A percentile compares a stretch with the other conserved stretches of the same genome.
These are phyloP conservation scores for Clarireedia homoeocarpa DNA, from an alignment of 2,329 filamentous ascomycete genomes.

Conservation along the genomic window DNA sequence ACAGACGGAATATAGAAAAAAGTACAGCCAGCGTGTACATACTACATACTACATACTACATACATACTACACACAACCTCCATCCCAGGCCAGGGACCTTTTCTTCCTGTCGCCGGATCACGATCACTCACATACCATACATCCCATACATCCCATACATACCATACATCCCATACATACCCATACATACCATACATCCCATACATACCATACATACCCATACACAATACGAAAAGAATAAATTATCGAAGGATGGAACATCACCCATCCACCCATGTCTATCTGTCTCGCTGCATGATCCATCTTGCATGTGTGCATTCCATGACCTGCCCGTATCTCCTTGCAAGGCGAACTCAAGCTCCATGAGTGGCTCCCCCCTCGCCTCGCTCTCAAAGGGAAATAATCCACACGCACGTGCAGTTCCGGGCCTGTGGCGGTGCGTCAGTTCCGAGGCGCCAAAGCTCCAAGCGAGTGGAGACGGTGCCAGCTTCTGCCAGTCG, in stretches of 20 bases:
- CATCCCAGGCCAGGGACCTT: background rate
- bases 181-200: no score
- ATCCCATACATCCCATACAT: background rate
- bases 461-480: no score
- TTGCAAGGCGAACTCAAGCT: background rate
- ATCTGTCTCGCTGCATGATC: background rate
- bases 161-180: no score
- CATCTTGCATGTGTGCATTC: conserved; percentile 1
- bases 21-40: no score
- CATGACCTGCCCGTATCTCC: background rate
- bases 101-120: background rate
- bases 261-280: background rate
- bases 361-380: no score
- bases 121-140: background rate
- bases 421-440: background rate
- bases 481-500: no score
- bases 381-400: no score
- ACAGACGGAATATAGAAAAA: background rate
- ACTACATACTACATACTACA: no score
- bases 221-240: background rate
- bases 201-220: no score
- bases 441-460: background rate
- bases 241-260: background rate
- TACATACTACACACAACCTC: no score
- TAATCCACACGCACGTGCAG: background rate